These are phyloP conservation scores for Cercospora citrullina DNA, from an alignment of 2,329 filamentous ascomycete genomes.

Conservation along the genomic window DNA sequence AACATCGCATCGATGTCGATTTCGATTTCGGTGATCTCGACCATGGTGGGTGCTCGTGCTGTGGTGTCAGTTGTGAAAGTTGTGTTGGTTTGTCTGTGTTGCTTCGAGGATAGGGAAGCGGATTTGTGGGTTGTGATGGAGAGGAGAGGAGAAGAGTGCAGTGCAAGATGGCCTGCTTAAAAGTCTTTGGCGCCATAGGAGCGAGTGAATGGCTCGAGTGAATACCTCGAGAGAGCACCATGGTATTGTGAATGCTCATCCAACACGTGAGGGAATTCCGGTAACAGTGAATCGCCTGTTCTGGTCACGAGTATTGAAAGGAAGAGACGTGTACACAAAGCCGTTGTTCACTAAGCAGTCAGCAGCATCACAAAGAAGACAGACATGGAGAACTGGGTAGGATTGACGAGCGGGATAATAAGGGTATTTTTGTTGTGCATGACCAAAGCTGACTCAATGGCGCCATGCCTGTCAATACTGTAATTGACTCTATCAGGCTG, in stretches of 20 bases:
- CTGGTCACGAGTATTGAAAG: not conserved
- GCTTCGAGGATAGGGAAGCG: not conserved
- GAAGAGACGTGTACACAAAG: not conserved
- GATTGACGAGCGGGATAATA: not conserved
- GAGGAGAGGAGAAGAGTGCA: not conserved
- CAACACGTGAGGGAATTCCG: not conserved
- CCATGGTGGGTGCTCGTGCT: not conserved
- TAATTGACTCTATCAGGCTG: constrained; percentile 12
- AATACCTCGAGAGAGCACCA: not conserved
- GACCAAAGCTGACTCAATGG: constrained; percentile 6
- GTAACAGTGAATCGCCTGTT: not conserved
- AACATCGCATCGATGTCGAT: not conserved
- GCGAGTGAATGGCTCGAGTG: not conserved
- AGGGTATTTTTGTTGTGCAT: not conserved
- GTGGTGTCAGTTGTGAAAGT: not conserved
- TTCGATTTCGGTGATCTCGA: not conserved
- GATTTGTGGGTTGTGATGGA: not conserved
- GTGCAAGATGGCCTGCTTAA: not conserved
- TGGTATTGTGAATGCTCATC: not conserved
- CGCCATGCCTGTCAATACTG: constrained; percentile 5
- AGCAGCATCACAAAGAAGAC: not conserved
- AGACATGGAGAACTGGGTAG: not conserved
- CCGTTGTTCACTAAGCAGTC: not conserved
- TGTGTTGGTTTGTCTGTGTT: not conserved
- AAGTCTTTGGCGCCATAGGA: not conserved